Conservation (phyloP, 1,284 basidiomycete genomes). For the Irpex sp. region DNA sequence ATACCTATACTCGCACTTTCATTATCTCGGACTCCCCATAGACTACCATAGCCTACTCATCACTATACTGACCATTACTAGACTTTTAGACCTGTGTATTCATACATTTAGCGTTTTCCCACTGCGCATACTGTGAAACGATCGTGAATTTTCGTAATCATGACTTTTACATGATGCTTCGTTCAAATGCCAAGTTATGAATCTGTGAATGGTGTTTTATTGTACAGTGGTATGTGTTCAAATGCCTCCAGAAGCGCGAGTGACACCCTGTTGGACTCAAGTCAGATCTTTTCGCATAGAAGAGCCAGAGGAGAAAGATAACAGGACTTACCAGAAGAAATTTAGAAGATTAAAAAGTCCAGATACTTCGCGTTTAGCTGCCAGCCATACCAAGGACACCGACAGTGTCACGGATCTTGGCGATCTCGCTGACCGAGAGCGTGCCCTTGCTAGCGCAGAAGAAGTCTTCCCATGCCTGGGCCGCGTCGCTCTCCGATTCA, state of each 20-base stretch:
- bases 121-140: neutral
- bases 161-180: neutral
- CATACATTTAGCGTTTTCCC: no score
- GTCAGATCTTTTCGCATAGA: neutral
- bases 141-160: neutral
- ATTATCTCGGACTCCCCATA: no score
- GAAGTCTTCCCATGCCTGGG: constrained; percentile 71
- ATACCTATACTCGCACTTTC: neutral
- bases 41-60: no score
- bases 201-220: neutral
- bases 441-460: constrained; percentile 66
- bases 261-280: neutral
- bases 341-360: neutral
- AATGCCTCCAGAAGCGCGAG: neutral
- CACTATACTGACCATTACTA: no score
- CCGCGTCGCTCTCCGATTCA: constrained; percentile 47
- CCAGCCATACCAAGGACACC: constrained; percentile 79
- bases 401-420: constrained; percentile 73
- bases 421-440: constrained; percentile 70
- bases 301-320: neutral
- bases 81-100: no score
- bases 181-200: neutral
- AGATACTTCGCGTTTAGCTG: constrained; percentile 35
- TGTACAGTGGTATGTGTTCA: neutral
- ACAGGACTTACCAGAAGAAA: neutral